A percentile compares a stretch with the other conserved stretches of the same genome.
Conservation (phyloP, 2,329 filamentous ascomycete genomes). For the Clathrospora elynae region DNA sequence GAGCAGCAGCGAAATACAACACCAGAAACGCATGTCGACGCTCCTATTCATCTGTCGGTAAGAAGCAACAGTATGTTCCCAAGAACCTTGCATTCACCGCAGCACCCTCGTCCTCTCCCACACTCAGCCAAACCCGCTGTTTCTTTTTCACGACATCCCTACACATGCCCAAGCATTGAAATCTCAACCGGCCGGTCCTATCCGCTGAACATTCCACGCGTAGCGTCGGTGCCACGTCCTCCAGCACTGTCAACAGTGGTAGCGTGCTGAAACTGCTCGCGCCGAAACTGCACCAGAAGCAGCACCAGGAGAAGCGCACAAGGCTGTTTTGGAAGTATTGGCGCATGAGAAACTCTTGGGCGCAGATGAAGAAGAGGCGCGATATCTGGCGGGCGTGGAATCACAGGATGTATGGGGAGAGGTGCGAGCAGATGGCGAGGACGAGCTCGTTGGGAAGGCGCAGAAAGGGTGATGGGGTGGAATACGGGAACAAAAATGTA, state of each 20-base stretch:
- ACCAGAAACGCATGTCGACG: conserved; percentile 3
- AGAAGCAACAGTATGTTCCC: neutral
- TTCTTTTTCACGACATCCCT: conserved; percentile 3
- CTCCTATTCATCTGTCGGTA: neutral
- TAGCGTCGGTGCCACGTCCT: too few relatives aligned
- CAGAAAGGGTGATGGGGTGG: too few relatives aligned
- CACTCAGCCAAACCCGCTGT: conserved; percentile 6
- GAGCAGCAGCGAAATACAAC: conserved; percentile 6
- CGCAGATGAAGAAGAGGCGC: conserved; percentile 7
- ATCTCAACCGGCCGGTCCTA: too few relatives aligned
- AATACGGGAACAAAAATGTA: too few relatives aligned
- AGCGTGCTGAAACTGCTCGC: neutral
- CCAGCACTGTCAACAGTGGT: neutral
- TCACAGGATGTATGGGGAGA: conserved; percentile 10
- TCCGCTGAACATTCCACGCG: too few relatives aligned
- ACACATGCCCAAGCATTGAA: conserved; percentile 3
- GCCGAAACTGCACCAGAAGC: conserved; percentile 14
- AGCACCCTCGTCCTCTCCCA: conserved; percentile 1
- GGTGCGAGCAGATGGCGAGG: conserved; percentile 6
- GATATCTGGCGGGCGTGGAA: conserved; percentile 6
- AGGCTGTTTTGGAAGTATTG: conserved; percentile 6
- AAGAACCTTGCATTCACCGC: conserved; percentile 1
- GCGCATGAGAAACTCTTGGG: conserved; percentile 7
- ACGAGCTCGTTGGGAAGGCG: conserved; percentile 10
- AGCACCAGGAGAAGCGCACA: conserved; percentile 10